Percentiles rank a stretch among this genome's conserved stretches.
These are phyloP conservation scores for Cucurbita pepo DNA, from an alignment of 306 rosid genomes.

Conservation along the genomic window DNA sequence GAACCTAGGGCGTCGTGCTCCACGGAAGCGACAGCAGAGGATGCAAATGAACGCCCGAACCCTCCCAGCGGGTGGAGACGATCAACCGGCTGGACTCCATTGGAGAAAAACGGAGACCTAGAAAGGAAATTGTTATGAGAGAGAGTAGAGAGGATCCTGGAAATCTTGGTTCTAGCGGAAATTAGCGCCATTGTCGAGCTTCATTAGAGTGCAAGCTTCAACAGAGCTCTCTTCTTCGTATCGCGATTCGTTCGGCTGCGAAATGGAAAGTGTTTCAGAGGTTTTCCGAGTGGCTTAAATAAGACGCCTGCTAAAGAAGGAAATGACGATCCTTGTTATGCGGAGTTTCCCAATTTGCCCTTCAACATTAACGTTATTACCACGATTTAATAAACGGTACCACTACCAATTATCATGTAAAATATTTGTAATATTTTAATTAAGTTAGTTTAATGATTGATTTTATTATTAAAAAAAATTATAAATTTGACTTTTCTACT, in stretches of 20 bases:
- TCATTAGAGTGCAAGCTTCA: conserved; percentile 24
- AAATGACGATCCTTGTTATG: not conserved
- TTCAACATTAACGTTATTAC: not conserved
- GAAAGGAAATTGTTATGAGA: conserved; percentile 6
- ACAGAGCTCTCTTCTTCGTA: not conserved
- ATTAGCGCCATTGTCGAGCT: conserved; percentile 31
- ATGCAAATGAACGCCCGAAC: not conserved
- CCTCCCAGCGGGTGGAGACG: not conserved
- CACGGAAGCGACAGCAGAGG: conserved; percentile 21
- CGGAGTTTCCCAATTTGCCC: not conserved
- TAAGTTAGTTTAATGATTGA: not conserved
- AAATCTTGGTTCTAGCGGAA: conserved; percentile 26
- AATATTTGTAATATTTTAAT: not conserved
- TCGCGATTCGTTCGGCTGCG: not conserved
- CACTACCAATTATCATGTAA: not conserved
- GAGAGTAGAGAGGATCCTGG: conserved; percentile 4
- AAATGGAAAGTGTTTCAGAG: not conserved
- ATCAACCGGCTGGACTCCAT: not conserved
- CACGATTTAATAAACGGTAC: not conserved
- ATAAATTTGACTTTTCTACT: not conserved
- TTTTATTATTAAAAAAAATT: not conserved
- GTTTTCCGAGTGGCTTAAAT: not conserved
- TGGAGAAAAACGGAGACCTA: conserved; percentile 5
- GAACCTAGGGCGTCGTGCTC: conserved; percentile 17
- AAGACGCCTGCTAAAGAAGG: not conserved